Conservation (phyloP, 2,329 filamentous ascomycete genomes). For the Aspergillus sp. region DNA sequence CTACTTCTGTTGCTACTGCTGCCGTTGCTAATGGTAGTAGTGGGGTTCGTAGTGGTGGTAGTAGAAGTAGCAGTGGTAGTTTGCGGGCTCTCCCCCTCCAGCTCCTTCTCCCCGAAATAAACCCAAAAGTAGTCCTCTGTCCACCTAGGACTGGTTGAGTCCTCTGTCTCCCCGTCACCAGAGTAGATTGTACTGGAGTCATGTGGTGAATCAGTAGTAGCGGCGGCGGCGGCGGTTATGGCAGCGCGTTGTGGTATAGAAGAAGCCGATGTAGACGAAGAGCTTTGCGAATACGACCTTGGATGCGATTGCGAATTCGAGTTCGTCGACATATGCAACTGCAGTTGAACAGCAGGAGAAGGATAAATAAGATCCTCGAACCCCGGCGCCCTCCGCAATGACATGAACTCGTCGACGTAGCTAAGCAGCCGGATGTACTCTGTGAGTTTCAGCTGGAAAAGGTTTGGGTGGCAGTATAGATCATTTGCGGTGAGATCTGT, state of each 20-base stretch:
- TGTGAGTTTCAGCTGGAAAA: constrained; percentile 14
- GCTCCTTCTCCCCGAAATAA: constrained; percentile 3
- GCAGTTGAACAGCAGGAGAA: neutral
- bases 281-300: neutral
- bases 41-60: neutral
- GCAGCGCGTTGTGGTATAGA: neutral
- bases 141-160: neutral
- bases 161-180: neutral
- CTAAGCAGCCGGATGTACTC: constrained; percentile 10
- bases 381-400: constrained; percentile 1
- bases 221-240: neutral
- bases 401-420: constrained; percentile 16
- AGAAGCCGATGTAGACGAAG: neutral
- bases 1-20: neutral
- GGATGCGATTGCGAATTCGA: neutral
- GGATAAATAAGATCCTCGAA: neutral
- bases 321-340: neutral
- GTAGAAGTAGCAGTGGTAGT: neutral
- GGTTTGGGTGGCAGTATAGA: neutral
- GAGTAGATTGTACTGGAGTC: neutral
- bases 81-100: neutral
- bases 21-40: too few species aligned
- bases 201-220: neutral
- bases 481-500: neutral
- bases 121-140: constrained; percentile 2